Percentiles rank a stretch among this genome's conserved stretches.
Evolutionary conservation across 495 filamentous ascomycete genomes (phyloP).

Genomic region (Xylaria palmicola): DNA sequence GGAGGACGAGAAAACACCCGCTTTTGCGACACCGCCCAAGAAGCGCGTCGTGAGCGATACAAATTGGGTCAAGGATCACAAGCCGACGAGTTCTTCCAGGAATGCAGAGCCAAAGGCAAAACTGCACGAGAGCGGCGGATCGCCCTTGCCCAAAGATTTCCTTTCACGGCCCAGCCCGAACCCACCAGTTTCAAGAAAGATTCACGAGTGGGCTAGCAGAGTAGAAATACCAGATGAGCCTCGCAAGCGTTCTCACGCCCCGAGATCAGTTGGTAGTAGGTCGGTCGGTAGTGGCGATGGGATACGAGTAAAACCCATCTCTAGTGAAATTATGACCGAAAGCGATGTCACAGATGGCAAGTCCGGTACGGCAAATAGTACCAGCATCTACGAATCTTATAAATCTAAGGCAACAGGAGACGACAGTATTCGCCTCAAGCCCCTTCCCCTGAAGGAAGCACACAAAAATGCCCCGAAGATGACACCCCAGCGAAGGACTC

Average conservation of each 20-base stretch:
- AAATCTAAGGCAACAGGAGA: conserved; percentile 25
- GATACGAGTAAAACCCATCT: conserved; percentile 24
- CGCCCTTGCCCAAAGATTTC: conserved; percentile 52
- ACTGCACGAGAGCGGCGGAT: conserved; percentile 38
- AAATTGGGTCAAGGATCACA: conserved; percentile 64
- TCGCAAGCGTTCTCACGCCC: conserved; percentile 11
- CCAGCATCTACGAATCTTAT: conserved; percentile 14
- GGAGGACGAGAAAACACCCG: conserved; percentile 24
- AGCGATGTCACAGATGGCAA: conserved; percentile 17
- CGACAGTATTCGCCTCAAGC: conserved; percentile 39
- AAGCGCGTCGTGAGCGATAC: conserved; percentile 80
- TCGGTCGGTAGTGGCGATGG: conserved; percentile 26
- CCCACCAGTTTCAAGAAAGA: conserved; percentile 49
- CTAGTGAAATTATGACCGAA: conserved; percentile 22
- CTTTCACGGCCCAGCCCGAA: conserved; percentile 48
- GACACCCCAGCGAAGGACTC: conserved; percentile 9
- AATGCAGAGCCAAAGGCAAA: conserved; percentile 29
- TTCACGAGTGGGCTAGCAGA: conserved; percentile 51
- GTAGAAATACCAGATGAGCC: conserved; percentile 39
- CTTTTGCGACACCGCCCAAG: conserved; percentile 49
- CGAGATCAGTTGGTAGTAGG: background rate
- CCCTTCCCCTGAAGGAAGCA: conserved; percentile 21
- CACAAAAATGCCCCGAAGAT: conserved; percentile 35
- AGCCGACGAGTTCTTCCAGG: conserved; percentile 47
- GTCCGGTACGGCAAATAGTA: conserved; percentile 14